Conservation (phyloP, 2,329 filamentous ascomycete species). For the Colletotrichum tropicicola region DNA sequence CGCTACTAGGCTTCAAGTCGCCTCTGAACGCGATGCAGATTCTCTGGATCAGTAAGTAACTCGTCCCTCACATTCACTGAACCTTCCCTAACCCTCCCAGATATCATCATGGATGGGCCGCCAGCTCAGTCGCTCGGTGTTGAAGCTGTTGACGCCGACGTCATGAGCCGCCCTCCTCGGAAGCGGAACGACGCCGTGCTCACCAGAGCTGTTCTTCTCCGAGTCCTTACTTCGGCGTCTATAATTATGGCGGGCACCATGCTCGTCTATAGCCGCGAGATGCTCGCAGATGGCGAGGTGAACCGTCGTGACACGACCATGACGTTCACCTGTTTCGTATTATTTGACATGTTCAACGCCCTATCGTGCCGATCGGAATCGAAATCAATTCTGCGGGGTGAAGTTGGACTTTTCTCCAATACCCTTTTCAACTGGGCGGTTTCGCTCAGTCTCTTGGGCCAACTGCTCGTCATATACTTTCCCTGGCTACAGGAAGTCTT, state of each 20-base stretch:
- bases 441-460: conserved; percentile 82
- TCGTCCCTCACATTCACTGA: background rate
- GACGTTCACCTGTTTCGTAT: conserved; percentile 98
- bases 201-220: conserved; percentile 81
- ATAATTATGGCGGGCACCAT: conserved; percentile 96
- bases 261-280: conserved; percentile 89
- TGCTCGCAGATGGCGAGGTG: conserved; percentile 83
- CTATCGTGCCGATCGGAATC: conserved; percentile 90
- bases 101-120: conserved; percentile 99
- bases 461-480: conserved; percentile 92
- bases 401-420: conserved; percentile 85
- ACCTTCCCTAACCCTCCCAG: conserved; percentile 54
- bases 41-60: conserved; percentile 92
- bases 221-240: conserved; percentile 85
- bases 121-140: conserved; percentile 97
- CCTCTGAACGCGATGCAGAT: conserved; percentile 99
- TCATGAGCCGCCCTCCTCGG: conserved; percentile 89
- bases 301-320: conserved; percentile 97
- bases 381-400: conserved; percentile 88
- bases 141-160: conserved; percentile 90
- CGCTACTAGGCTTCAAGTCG: conserved; percentile 90
- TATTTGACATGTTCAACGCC: conserved; percentile 99
- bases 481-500: conserved; percentile 94
- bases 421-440: conserved; percentile 98
- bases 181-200: conserved; percentile 89